Evolutionary conservation across 1,284 basidiomycete species (phyloP).

Genomic region (Mycena citricolor): DNA sequence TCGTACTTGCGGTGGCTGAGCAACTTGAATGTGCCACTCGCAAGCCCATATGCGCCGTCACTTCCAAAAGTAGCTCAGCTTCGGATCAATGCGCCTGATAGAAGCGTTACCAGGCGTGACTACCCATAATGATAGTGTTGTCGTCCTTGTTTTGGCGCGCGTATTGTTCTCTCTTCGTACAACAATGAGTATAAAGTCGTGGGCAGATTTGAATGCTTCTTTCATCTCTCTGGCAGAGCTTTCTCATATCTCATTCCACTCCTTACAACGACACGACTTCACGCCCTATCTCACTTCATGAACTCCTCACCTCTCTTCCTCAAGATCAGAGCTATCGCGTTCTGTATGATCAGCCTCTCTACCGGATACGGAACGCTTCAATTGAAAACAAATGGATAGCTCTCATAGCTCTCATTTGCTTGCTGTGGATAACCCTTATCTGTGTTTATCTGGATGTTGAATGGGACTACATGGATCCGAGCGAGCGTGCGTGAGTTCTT

Average conservation of each 20-base stretch:
- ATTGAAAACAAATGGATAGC: background rate
- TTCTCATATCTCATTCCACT: background rate
- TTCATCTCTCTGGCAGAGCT: slow-evolving; percentile 21
- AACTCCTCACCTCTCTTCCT: slow-evolving; percentile 17
- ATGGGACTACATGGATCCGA: slow-evolving; percentile 14
- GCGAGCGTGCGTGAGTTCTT: slow-evolving; percentile 15
- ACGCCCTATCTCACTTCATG: slow-evolving; percentile 4
- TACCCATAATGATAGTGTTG: too few species aligned
- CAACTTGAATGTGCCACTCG: too few species aligned
- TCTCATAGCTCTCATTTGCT: slow-evolving; percentile 12
- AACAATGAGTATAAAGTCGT: too few species aligned
- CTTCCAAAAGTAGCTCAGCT: too few species aligned
- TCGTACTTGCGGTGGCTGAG: too few species aligned
- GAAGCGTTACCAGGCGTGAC: too few species aligned
- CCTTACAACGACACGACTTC: slow-evolving; percentile 5
- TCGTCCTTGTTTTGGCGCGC: too few species aligned
- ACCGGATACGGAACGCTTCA: background rate
- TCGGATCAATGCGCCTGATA: too few species aligned
- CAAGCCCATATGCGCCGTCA: too few species aligned
- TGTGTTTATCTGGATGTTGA: slow-evolving; percentile 12
- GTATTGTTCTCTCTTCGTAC: too few species aligned
- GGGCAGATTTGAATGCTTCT: too few species aligned
- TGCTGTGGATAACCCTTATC: slow-evolving; percentile 14
- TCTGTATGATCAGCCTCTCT: slow-evolving; percentile 12
- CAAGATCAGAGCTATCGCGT: slow-evolving; percentile 19